phyloP scores from a whole-genome alignment of 495 filamentous ascomycete species.

The Hypoxylon crocopeplum region DNA sequence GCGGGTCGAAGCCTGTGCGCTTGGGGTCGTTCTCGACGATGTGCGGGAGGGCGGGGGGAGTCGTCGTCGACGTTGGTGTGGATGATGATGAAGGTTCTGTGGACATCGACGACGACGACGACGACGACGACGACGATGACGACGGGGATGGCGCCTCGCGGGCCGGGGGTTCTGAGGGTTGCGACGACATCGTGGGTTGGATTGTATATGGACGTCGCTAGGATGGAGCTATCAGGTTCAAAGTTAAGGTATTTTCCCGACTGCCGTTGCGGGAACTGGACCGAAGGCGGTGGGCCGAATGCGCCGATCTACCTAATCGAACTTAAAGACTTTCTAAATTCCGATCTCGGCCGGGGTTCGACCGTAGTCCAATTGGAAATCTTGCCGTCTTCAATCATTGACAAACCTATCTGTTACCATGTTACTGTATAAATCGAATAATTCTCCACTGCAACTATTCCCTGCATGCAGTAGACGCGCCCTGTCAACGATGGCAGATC shows the following conservation, averaged over 20 bases:
- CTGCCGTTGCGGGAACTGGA: neutral
- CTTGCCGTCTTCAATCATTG: too few species aligned
- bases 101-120: slow-evolving; percentile 12
- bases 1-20: slow-evolving; percentile 67
- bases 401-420: too few species aligned
- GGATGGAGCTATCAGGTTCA: neutral
- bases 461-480: slow-evolving; percentile 11
- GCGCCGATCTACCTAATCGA: too few species aligned
- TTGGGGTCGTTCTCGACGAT: slow-evolving; percentile 56
- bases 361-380: too few species aligned
- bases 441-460: slow-evolving; percentile 18
- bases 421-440: neutral
- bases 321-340: too few species aligned
- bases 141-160: slow-evolving; percentile 4
- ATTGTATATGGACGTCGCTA: neutral
- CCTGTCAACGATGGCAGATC: slow-evolving; percentile 34
- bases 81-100: slow-evolving; percentile 2
- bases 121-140: neutral
- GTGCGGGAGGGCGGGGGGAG: slow-evolving; percentile 24
- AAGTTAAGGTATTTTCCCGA: neutral
- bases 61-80: neutral
- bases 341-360: too few species aligned
- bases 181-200: slow-evolving; percentile 31
- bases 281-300: too few species aligned
- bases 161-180: slow-evolving; percentile 17